These are phyloP conservation scores for Penstemon barbatus DNA, from an alignment of 257 asterid genomes.

Conservation along the genomic window DNA sequence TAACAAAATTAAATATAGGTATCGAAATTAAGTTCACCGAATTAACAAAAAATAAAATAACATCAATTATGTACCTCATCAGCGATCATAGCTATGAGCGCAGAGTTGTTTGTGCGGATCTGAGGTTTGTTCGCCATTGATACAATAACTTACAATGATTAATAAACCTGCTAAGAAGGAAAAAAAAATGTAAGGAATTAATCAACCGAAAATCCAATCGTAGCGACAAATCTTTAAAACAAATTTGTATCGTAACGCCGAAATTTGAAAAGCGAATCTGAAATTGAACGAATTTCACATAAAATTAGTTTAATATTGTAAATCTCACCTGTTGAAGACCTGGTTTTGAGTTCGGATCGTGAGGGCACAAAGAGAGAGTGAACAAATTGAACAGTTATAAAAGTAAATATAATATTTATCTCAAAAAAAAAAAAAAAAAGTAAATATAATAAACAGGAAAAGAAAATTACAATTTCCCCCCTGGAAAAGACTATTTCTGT, in stretches of 20 bases:
- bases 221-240: neutral
- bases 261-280: neutral
- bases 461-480: neutral
- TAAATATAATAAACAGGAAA: neutral
- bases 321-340: conserved; percentile 10
- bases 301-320: neutral
- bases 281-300: neutral
- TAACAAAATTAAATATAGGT: neutral
- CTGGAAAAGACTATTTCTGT: neutral
- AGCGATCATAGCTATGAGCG: conserved; percentile 92
- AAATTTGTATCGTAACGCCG: conserved; percentile 5
- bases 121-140: conserved; percentile 84
- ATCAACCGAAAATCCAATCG: conserved; percentile 6
- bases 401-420: neutral
- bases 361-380: conserved; percentile 1
- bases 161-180: conserved; percentile 21
- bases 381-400: conserved; percentile 18
- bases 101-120: conserved; percentile 76
- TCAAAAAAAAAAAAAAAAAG: too few species aligned
- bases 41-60: neutral
- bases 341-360: conserved; percentile 20
- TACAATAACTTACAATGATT: neutral
- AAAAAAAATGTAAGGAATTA: neutral
- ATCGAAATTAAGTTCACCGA: neutral
- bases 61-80: conserved; percentile 65